phyloP scores from a whole-genome alignment of 2,329 filamentous ascomycete species.

The Cladosporium sp. region DNA sequence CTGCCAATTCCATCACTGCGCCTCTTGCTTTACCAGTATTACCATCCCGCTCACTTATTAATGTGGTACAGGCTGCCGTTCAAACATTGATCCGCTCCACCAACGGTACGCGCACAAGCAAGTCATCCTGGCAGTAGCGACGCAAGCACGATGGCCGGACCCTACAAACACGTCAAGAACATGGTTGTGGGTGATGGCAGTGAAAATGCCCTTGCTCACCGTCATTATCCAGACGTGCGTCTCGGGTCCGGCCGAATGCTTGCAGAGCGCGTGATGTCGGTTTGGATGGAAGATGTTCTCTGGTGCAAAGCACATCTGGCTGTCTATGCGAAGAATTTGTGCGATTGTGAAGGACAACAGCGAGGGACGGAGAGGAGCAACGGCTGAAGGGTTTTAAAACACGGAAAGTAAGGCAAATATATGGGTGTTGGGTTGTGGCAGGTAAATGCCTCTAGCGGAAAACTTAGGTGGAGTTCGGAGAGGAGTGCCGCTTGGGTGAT shows the following conservation, averaged over 20 bases:
- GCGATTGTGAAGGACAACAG: not conserved
- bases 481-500: not conserved
- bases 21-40: constrained; percentile 1
- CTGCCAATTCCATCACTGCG: constrained; percentile 5
- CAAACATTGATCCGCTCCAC: constrained; percentile 6
- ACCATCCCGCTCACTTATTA: constrained; percentile 16
- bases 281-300: too few species aligned
- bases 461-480: not conserved
- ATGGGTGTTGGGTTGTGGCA: not conserved
- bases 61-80: constrained; percentile 4
- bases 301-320: not conserved
- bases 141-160: too few species aligned
- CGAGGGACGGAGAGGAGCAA: not conserved
- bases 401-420: too few species aligned
- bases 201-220: not conserved
- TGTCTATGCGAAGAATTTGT: not conserved
- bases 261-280: too few species aligned
- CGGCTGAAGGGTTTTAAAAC: not conserved
- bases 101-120: too few species aligned
- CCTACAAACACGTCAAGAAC: too few species aligned
- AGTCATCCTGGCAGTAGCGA: too few species aligned
- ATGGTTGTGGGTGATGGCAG: too few species aligned
- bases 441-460: not conserved
- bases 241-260: too few species aligned
- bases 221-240: too few species aligned